Evolutionary conservation across 345 rosid genomes (phyloP), one percentile per base, ranked within the genome.

Genomic region (Salix udensis): DNA sequence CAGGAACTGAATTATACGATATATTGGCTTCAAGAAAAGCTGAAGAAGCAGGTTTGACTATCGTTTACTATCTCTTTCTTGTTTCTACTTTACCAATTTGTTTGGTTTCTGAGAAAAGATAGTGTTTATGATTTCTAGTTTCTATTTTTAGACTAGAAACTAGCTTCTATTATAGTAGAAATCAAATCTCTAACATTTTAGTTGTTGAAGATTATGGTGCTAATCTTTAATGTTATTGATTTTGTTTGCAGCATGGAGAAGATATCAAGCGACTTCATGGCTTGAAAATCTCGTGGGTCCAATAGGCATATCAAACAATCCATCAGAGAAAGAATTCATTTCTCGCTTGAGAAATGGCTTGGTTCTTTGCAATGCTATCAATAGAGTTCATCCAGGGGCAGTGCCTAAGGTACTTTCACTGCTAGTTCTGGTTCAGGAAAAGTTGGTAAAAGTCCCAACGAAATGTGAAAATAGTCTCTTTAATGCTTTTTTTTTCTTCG

Each of bases 331-430:
- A 65, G 98, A 91, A 79, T 93, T 96, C 64, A 81, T 93, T 82
- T 91, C 96, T 85, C 85, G 92, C 89, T 84, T 96, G 87, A 91
- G 99, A 89, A 96, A 89, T 82, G 98, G 98, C 37, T 85, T 87
- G 83, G 68, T 90, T 36, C 81, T 96, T 36, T 88, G 99, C 80
- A 92, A 91, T 83, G 96, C 87, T 68, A 86, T 96, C 72, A 95
- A 90, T 87, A 90, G 87, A 83, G 91, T 95, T 80, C 89, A 86
- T 6, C 98, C 93, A 0, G 97, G 98, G 64, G 87, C 94, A 21
- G 93, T 95, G 69, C 75, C 96, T 37, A 95, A 89, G 98, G 98
- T 94, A 67, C 9, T 18, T 53, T 55, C 39, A 31, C 72, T 74
- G 19, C 10, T 26, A 37, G 39, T 44, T 26, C 15, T 23, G 31